These are phyloP conservation scores for Pseudogymnoascus sp. DNA, from an alignment of 2,329 filamentous ascomycete species.

Conservation along the genomic window DNA sequence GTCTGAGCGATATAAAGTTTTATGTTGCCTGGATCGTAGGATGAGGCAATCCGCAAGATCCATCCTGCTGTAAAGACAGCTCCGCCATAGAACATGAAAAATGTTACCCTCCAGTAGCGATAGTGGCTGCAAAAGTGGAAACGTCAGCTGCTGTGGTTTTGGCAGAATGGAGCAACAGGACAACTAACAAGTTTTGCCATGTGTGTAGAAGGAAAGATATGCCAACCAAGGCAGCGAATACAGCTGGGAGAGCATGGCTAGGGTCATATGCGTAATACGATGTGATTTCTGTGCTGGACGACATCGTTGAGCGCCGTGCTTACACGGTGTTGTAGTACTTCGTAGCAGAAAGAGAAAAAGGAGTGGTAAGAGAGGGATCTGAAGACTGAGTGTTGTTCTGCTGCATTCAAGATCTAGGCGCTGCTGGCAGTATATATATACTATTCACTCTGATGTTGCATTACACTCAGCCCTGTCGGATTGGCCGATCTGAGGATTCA, in stretches of 20 bases:
- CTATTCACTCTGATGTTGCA: not conserved
- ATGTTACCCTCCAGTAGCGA: constrained; percentile 30
- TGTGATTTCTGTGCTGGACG: not conserved
- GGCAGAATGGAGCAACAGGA: not conserved
- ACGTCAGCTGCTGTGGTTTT: not conserved
- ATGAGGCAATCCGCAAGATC: constrained; percentile 29
- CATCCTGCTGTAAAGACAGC: constrained; percentile 32
- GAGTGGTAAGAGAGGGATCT: not conserved
- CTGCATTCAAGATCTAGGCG: not conserved
- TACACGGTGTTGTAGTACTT: not conserved
- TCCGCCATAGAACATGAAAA: constrained; percentile 32
- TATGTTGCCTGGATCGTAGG: constrained; percentile 24
- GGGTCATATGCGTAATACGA: constrained; percentile 26
- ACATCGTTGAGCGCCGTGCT: not conserved
- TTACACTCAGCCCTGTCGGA: not conserved
- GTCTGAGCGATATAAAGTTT: constrained; percentile 31
- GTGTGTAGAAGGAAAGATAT: constrained; percentile 27
- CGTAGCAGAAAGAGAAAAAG: not conserved
- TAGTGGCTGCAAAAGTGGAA: constrained; percentile 20
- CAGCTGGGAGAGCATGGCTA: constrained; percentile 28
- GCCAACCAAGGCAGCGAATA: constrained; percentile 29
- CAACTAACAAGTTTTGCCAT: constrained; percentile 30
- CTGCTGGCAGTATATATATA: not conserved
- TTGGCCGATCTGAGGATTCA: not conserved
- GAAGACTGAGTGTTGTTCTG: not conserved